These are phyloP conservation scores for Verticillium dahliae DNA, from an alignment of 2,329 filamentous ascomycete species.

Conservation along the genomic window DNA sequence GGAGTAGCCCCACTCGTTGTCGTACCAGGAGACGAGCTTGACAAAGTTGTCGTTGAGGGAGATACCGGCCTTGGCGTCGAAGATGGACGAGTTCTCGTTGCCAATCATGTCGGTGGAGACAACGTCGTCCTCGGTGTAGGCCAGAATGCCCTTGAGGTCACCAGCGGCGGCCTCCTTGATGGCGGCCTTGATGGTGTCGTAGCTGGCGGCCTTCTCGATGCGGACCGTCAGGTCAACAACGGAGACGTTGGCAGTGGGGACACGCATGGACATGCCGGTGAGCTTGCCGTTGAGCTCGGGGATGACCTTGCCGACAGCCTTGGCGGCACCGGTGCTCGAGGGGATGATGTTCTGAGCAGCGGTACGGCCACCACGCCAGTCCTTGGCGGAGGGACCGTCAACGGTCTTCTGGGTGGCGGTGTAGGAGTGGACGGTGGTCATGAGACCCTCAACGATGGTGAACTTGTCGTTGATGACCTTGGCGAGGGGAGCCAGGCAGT, in stretches of 20 bases:
- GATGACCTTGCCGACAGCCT: slow-evolving; percentile 99
- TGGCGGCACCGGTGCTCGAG: slow-evolving; percentile 97
- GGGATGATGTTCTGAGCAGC: slow-evolving; percentile 99
- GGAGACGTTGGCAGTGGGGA: slow-evolving; percentile 96
- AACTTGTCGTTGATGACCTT: slow-evolving; percentile 99
- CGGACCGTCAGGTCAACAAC: slow-evolving; percentile 96
- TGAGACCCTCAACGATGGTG: slow-evolving; percentile 95
- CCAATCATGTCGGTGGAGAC: slow-evolving; percentile 94
- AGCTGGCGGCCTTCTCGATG: slow-evolving; percentile 80
- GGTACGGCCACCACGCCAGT: slow-evolving; percentile 98
- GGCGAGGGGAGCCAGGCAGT: slow-evolving; percentile 98
- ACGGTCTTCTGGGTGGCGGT: slow-evolving; percentile 99
- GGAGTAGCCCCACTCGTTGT: slow-evolving; percentile 99
- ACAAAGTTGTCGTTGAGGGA: slow-evolving; percentile 97
- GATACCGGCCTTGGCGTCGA: slow-evolving; percentile 99
- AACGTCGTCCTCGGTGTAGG: slow-evolving; percentile 94
- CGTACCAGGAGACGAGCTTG: slow-evolving; percentile 98
- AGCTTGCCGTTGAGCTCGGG: slow-evolving; percentile 98
- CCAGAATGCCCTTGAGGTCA: slow-evolving; percentile 82
- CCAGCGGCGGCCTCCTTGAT: slow-evolving; percentile 84
- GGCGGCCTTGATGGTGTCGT: slow-evolving; percentile 88
- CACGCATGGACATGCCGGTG: slow-evolving; percentile 99
- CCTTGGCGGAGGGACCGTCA: slow-evolving; percentile 94
- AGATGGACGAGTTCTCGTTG: slow-evolving; percentile 91
- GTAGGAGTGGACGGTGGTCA: slow-evolving; percentile 99